Evolutionary conservation across 2,329 filamentous ascomycete species (phyloP).

Genomic region (Aspergillus aculeatus): DNA sequence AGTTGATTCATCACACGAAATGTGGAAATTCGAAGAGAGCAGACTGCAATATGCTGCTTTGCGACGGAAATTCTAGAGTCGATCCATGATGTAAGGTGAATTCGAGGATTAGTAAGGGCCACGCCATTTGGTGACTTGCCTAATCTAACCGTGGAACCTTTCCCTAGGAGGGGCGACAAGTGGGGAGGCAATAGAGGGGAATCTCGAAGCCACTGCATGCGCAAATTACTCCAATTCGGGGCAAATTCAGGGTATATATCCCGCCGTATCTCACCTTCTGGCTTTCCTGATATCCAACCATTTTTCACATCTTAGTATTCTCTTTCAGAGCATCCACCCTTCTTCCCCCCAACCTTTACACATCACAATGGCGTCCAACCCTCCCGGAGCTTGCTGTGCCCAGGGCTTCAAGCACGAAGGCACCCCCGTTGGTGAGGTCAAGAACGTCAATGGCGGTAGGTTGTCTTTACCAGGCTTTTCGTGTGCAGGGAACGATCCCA

Average conservation of each 20-base stretch:
- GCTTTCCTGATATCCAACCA: neutral
- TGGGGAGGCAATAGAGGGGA: neutral
- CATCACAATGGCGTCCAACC: slow-evolving; percentile 51
- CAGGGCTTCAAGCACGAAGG: slow-evolving; percentile 54
- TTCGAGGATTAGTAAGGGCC: neutral
- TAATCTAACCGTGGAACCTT: neutral
- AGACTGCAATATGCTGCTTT: neutral
- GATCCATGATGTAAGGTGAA: neutral
- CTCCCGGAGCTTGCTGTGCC: slow-evolving; percentile 50
- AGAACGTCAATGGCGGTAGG: slow-evolving; percentile 48
- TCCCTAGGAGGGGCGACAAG: neutral
- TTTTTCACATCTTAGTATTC: neutral
- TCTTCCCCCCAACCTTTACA: neutral
- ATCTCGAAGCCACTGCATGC: neutral
- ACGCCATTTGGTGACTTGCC: neutral
- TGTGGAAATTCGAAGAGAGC: too few species aligned
- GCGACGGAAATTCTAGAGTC: neutral
- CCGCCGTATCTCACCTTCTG: neutral
- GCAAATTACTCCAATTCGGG: neutral
- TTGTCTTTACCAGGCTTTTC: slow-evolving; percentile 2
- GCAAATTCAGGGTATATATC: neutral
- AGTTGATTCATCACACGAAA: neutral
- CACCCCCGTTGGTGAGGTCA: slow-evolving; percentile 47
- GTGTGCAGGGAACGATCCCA: neutral
- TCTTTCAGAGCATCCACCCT: neutral